Percentiles rank a stretch among this genome's conserved stretches.
These are phyloP conservation scores for Aquanectria penicillioides DNA, from an alignment of 2,329 filamentous ascomycete genomes.

Conservation along the genomic window DNA sequence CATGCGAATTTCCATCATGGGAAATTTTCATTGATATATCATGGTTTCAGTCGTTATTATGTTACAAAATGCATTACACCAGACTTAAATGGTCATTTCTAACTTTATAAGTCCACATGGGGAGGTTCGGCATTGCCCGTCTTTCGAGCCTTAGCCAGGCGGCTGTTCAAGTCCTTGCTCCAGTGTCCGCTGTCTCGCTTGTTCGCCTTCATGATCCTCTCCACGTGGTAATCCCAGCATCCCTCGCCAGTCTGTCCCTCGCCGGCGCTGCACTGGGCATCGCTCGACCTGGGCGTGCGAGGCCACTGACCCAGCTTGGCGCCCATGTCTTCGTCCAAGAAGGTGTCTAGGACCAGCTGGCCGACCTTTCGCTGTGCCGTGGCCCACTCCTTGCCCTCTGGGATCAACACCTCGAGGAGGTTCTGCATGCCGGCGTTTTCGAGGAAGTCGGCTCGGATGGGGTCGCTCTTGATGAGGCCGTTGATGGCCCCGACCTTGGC, in stretches of 20 bases:
- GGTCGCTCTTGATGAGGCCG: conserved; percentile 64
- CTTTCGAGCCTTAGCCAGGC: conserved; percentile 47
- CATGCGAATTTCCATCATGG: too few species aligned
- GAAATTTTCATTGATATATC: too few species aligned
- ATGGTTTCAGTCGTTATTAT: too few species aligned
- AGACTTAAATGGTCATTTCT: too few species aligned
- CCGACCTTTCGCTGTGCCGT: conserved; percentile 64
- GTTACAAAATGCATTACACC: too few species aligned
- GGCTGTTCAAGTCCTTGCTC: conserved; percentile 55
- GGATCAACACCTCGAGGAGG: conserved; percentile 63
- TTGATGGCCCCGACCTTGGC: conserved; percentile 62
- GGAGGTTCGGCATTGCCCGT: conserved; percentile 35
- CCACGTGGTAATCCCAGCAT: conserved; percentile 68
- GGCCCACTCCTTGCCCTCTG: conserved; percentile 59
- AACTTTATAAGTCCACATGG: conserved; percentile 48
- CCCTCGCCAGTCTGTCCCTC: conserved; percentile 54
- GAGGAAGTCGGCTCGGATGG: conserved; percentile 66
- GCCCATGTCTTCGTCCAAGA: conserved; percentile 73
- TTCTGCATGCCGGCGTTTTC: conserved; percentile 62
- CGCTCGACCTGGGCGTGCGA: conserved; percentile 44
- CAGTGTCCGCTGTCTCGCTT: conserved; percentile 53
- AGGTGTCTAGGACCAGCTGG: conserved; percentile 70
- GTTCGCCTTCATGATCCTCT: conserved; percentile 50
- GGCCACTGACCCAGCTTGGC: conserved; percentile 68
- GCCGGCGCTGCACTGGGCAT: conserved; percentile 48